phyloP scores from a whole-genome alignment of 2,329 filamentous ascomycete genomes.

The Sporothrix pseudoabietina region DNA sequence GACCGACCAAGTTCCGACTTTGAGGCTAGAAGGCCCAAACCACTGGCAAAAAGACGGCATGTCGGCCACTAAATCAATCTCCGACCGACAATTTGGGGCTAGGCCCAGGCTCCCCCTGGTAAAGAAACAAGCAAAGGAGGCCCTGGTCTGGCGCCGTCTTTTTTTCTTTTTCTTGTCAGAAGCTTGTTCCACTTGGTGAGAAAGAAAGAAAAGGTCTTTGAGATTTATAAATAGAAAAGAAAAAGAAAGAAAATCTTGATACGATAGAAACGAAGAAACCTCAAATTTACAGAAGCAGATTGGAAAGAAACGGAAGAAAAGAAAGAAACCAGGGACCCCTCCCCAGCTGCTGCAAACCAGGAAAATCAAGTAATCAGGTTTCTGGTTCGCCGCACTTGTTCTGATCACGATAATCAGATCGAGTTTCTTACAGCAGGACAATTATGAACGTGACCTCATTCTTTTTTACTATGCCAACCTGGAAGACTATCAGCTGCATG shows the following conservation, averaged over 20 bases:
- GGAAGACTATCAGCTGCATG: not conserved
- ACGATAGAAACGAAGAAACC: not conserved
- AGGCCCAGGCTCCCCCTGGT: too few species aligned
- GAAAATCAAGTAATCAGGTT: not conserved
- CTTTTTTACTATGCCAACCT: too few species aligned
- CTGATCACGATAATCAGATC: not conserved
- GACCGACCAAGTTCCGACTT: constrained; percentile 16
- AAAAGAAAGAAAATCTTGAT: not conserved
- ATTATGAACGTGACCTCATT: too few species aligned
- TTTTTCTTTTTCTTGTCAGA: not conserved
- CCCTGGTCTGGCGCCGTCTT: not conserved
- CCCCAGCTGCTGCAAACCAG: not conserved
- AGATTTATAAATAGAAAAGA: not conserved
- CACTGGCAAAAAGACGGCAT: not conserved
- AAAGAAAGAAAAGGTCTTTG: not conserved
- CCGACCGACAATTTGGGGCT: not conserved
- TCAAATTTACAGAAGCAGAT: not conserved
- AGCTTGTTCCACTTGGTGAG: not conserved
- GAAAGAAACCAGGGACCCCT: not conserved
- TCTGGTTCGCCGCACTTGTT: not conserved
- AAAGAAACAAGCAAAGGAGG: not conserved
- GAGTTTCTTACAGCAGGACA: not conserved
- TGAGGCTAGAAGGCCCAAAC: not conserved
- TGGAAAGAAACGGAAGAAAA: not conserved
- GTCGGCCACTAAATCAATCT: not conserved